Conservation (phyloP, 2,329 filamentous ascomycete species). For the Hypoxylon sp. region DNA sequence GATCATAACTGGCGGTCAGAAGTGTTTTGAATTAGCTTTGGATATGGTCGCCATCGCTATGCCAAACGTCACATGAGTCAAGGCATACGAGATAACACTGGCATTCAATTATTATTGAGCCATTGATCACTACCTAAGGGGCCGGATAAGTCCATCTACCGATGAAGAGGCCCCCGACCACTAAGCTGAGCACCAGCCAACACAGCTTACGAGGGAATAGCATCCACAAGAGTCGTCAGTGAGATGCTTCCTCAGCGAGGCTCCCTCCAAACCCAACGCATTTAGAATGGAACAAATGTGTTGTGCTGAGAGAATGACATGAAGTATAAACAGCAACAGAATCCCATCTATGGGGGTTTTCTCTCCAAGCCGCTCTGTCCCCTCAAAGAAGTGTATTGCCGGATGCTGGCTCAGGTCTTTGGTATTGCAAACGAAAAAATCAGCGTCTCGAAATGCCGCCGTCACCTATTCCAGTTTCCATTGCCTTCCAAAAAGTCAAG, state of each 20-base stretch:
- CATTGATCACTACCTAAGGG: constrained; percentile 52
- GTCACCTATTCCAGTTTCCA: constrained; percentile 41
- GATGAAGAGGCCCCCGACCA: constrained; percentile 32
- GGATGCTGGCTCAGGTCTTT: constrained; percentile 37
- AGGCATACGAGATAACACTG: constrained; percentile 10
- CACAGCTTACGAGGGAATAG: constrained; percentile 39
- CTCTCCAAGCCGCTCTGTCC: constrained; percentile 47
- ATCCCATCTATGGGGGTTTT: constrained; percentile 33
- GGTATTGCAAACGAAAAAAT: constrained; percentile 45
- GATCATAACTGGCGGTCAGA: neutral
- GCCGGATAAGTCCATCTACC: constrained; percentile 35
- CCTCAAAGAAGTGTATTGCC: constrained; percentile 41
- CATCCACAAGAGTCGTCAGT: constrained; percentile 54
- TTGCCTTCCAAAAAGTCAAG: constrained; percentile 46
- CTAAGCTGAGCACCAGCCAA: constrained; percentile 36
- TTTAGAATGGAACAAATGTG: constrained; percentile 48
- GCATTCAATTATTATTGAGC: constrained; percentile 45
- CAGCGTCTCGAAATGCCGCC: constrained; percentile 38
- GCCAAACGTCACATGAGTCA: neutral
- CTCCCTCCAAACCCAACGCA: constrained; percentile 49
- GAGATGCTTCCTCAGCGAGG: constrained; percentile 46
- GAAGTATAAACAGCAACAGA: constrained; percentile 52
- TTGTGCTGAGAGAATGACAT: constrained; percentile 49
- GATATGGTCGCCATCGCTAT: neutral
- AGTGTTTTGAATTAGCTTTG: neutral